Evolutionary conservation across 768 basidiomycete genomes (phyloP).

Genomic region (Kwoniella bestiolae): DNA sequence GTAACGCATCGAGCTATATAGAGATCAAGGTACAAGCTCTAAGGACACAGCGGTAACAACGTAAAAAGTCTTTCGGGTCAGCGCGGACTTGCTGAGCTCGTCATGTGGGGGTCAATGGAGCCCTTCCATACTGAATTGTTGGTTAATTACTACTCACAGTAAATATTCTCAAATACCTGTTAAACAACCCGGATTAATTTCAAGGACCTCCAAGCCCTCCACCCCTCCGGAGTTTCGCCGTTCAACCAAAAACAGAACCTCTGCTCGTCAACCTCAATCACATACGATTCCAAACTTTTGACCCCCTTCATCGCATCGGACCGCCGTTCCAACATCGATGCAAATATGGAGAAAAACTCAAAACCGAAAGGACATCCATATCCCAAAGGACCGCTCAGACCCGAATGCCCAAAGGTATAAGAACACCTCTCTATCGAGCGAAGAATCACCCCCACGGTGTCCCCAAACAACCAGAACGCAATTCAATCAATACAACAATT

Average conservation of each 20-base stretch:
- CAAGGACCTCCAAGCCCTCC: neutral
- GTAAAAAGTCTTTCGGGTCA: neutral
- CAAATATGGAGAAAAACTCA: neutral
- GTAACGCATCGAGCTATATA: neutral
- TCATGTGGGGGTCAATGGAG: neutral
- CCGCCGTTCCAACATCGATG: neutral
- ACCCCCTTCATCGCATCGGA: neutral
- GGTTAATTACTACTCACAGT: neutral
- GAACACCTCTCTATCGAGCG: neutral
- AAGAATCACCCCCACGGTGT: slow-evolving; percentile 5
- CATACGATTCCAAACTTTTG: neutral
- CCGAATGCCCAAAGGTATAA: neutral
- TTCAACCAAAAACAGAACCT: neutral
- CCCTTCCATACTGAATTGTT: neutral
- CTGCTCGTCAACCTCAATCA: neutral
- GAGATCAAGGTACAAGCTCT: neutral
- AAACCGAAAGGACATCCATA: neutral
- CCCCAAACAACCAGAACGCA: neutral
- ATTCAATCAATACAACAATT: neutral
- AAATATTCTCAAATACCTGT: no score
- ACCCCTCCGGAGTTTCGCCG: slow-evolving; percentile 3
- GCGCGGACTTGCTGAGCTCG: neutral
- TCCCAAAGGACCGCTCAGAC: neutral
- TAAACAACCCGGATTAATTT: no score
- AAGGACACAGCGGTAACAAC: neutral